Base-by-base conservation (phyloP, 345 rosid genomes). In the Syzygium oleosum region DNA sequence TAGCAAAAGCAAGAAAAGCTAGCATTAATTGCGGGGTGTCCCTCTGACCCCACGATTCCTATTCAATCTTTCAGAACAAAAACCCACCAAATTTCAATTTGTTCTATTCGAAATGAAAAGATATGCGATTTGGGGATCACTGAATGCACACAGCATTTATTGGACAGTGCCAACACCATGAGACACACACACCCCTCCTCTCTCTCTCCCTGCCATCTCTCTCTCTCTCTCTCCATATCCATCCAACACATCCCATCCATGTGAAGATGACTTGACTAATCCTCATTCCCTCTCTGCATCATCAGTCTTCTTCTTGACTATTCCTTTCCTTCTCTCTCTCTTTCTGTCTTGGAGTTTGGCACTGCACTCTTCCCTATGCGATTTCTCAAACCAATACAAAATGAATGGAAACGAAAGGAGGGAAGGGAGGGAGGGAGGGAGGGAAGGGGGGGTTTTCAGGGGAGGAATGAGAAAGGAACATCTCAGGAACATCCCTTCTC, bases 141-240 rank as follows among this genome's bases (percentile, higher is more conserved):
- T 73, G 80, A 34, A 73, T 73, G 80, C 49, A 34, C 53, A 77
- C 53, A 77, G 88, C 91, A 92, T 93, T 90, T 85, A 93, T 91
- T 88, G 90, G 94, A 92, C 92, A 92, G 91, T 88, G 94, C 95
- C 93, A 93, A 92, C 90, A 88, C 92, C 86, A 89, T 90, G 92
- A 27, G 55, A 2, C 55, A 38, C 77, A 1, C 27, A 5, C 85
- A 38, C 73, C 12, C 29, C 23, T 58, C 27, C 88, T 55, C 29
- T 51, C 83, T 54, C 83, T 83, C 23, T 83, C 77, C 68, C 52
- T 51, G 52, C 84, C 29, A 31, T 52, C 68, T 16, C 41, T 49
- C 85, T 27, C 89, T 56, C 31, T 52, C 84, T 56, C 84, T 84
- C 51, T 84, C 84, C 85, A 23, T 54, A 85, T 52, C 86, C 88